Conservation (phyloP, 2,329 filamentous ascomycete genomes). For the Penicillium brasilianum region DNA sequence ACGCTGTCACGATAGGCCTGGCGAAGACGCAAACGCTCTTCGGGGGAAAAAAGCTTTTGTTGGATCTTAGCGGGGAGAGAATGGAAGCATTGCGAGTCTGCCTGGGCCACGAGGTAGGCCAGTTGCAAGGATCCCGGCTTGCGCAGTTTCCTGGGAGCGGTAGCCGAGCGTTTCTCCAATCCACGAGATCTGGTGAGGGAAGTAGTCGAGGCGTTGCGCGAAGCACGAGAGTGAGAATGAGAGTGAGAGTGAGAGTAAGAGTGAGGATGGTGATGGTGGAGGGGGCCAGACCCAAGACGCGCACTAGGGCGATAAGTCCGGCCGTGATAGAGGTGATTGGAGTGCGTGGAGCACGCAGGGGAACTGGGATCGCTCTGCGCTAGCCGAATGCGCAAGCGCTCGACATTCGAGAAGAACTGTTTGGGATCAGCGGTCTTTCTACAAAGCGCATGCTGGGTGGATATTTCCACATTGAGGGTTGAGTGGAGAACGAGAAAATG, state of each 20-base stretch:
- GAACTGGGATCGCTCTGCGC: slow-evolving; percentile 36
- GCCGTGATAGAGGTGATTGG: slow-evolving; percentile 1
- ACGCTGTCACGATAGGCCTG: slow-evolving; percentile 59
- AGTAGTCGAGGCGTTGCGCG: slow-evolving; percentile 20
- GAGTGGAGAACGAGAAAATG: slow-evolving; percentile 9
- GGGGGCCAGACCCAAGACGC: slow-evolving; percentile 21
- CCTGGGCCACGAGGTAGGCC: slow-evolving; percentile 51
- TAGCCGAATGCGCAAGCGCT: slow-evolving; percentile 45
- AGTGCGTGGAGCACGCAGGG: slow-evolving; percentile 23
- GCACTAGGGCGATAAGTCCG: slow-evolving; percentile 25
- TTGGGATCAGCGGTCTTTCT: slow-evolving; percentile 27
- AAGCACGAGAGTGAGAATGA: slow-evolving; percentile 15
- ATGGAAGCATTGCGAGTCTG: slow-evolving; percentile 70
- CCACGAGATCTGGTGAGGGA: slow-evolving; percentile 21
- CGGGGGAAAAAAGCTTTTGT: slow-evolving; percentile 70
- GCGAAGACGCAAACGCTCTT: slow-evolving; percentile 68
- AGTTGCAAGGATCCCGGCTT: slow-evolving; percentile 46
- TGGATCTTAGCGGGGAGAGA: slow-evolving; percentile 74
- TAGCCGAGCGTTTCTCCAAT: slow-evolving; percentile 24
- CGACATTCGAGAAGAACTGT: slow-evolving; percentile 50
- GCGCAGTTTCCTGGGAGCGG: slow-evolving; percentile 34
- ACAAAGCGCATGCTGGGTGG: background rate
- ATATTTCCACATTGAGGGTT: slow-evolving; percentile 17
- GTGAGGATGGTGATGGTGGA: slow-evolving; percentile 17
- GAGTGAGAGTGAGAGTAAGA: slow-evolving; percentile 9